Evolutionary conservation across 371 early-diverging fungal genomes (phyloP).

Genomic region (Mortierella sp.): DNA sequence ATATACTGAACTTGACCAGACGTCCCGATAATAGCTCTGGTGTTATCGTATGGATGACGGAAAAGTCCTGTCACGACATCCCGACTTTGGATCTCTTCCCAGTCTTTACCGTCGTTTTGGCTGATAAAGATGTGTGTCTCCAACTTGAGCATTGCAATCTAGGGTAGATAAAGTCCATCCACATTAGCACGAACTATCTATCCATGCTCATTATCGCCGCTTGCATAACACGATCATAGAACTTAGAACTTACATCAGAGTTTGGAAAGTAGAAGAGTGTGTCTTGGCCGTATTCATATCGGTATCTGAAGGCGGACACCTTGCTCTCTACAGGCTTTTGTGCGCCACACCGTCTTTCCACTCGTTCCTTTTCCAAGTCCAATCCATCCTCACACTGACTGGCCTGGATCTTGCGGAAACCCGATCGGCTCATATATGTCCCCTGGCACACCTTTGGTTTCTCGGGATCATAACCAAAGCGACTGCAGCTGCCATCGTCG

Average conservation of each 20-base stretch:
- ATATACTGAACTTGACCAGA: slow-evolving; percentile 62
- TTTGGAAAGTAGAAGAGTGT: slow-evolving; percentile 19
- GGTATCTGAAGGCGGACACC: too few relatives aligned
- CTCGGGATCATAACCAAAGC: slow-evolving; percentile 75
- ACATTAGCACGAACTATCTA: too few relatives aligned
- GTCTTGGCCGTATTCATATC: too few relatives aligned
- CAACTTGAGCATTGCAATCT: slow-evolving; percentile 34
- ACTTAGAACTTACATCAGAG: slow-evolving; percentile 45
- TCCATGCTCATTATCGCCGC: background rate
- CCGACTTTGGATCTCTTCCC: slow-evolving; percentile 61
- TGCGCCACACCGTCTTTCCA: too few relatives aligned
- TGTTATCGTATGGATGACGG: slow-evolving; percentile 76
- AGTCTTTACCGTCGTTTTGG: slow-evolving; percentile 79
- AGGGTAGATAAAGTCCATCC: too few relatives aligned
- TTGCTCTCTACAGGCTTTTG: too few relatives aligned
- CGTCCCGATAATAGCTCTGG: slow-evolving; percentile 75
- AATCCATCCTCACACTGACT: slow-evolving; percentile 75
- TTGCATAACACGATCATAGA: background rate
- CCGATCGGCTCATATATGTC: slow-evolving; percentile 73
- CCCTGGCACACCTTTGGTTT: slow-evolving; percentile 69
- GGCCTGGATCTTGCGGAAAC: slow-evolving; percentile 69
- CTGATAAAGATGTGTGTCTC: slow-evolving; percentile 71
- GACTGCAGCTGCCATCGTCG: slow-evolving; percentile 65
- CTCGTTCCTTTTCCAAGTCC: slow-evolving; percentile 50
- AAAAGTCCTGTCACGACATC: slow-evolving; percentile 63